Conservation (phyloP, 352 stramenopile genomes). For the Globisporangium takayamanum region DNA sequence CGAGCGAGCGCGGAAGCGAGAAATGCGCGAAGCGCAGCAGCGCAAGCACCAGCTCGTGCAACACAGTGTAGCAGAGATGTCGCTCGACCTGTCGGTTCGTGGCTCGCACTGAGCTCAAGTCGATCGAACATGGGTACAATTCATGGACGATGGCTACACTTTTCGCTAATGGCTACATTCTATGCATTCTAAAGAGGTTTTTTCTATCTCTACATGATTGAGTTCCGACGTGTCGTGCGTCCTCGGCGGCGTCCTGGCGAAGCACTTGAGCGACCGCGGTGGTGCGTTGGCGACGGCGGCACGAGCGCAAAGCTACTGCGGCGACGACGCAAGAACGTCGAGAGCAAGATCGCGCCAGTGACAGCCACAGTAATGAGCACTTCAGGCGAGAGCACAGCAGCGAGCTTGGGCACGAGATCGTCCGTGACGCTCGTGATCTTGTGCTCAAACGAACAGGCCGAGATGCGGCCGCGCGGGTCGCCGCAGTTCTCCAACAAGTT, state of each 20-base stretch:
- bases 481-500: slow-evolving; percentile 80
- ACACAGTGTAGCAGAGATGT: slow-evolving; percentile 19
- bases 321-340: slow-evolving; percentile 48
- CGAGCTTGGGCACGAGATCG: slow-evolving; percentile 48
- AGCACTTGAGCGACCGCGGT: slow-evolving; percentile 22
- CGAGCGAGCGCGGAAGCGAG: slow-evolving; percentile 14
- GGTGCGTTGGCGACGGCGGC: slow-evolving; percentile 16
- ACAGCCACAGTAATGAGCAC: slow-evolving; percentile 47
- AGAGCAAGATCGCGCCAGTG: slow-evolving; percentile 49
- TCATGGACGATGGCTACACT: slow-evolving; percentile 4
- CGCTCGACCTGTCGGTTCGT: slow-evolving; percentile 14
- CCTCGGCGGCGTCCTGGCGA: slow-evolving; percentile 1
- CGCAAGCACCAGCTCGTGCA: slow-evolving; percentile 12
- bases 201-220: slow-evolving; percentile 29
- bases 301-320: slow-evolving; percentile 17
- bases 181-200: slow-evolving; percentile 14
- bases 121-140: slow-evolving; percentile 4
- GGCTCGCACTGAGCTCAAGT: background rate
- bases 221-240: slow-evolving; percentile 26
- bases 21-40: slow-evolving; percentile 7
- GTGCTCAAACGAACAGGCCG: slow-evolving; percentile 68
- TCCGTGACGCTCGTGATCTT: slow-evolving; percentile 69
- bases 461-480: slow-evolving; percentile 46
- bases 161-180: slow-evolving; percentile 3
- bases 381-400: slow-evolving; percentile 42